Evolutionary conservation across 345 rosid species (phyloP).

Genomic region (Physaria fendleri): DNA sequence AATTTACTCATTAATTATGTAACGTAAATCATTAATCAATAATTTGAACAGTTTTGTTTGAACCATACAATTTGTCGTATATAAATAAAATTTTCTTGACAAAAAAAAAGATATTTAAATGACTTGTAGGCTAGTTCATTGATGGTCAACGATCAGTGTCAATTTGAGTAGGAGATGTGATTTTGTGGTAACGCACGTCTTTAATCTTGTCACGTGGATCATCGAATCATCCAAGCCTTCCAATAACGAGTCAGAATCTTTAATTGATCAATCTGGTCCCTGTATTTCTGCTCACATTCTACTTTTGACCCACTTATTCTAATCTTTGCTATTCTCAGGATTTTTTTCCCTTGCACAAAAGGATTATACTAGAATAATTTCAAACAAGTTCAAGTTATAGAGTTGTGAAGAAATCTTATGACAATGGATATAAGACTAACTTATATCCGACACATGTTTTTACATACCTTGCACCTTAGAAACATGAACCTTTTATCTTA

Average conservation of each 20-base stretch:
- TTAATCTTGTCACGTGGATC: slow-evolving; percentile 22
- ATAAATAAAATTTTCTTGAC: too few species aligned
- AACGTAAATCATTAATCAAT: slow-evolving; percentile 1
- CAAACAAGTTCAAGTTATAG: too few species aligned
- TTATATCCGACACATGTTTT: too few species aligned
- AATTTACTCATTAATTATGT: too few species aligned
- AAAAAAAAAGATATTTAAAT: too few species aligned
- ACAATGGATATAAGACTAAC: too few species aligned
- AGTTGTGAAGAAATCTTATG: too few species aligned
- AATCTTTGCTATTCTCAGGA: not conserved
- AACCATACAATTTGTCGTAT: not conserved
- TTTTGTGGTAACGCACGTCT: slow-evolving; percentile 25
- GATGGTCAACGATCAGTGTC: slow-evolving; percentile 12
- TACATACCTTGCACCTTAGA: too few species aligned
- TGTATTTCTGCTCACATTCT: not conserved
- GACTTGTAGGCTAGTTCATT: not conserved
- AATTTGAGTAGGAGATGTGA: slow-evolving; percentile 11
- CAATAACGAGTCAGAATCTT: slow-evolving; percentile 13
- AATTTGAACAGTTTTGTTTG: not conserved
- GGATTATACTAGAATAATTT: too few species aligned
- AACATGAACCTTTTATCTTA: too few species aligned
- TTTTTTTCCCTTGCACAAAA: too few species aligned
- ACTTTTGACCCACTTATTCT: not conserved
- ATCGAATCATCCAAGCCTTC: slow-evolving; percentile 14
- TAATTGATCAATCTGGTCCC: slow-evolving; percentile 5